Base-by-base conservation (phyloP, 2,329 filamentous ascomycete species). In the Clarireedia paspali region DNA sequence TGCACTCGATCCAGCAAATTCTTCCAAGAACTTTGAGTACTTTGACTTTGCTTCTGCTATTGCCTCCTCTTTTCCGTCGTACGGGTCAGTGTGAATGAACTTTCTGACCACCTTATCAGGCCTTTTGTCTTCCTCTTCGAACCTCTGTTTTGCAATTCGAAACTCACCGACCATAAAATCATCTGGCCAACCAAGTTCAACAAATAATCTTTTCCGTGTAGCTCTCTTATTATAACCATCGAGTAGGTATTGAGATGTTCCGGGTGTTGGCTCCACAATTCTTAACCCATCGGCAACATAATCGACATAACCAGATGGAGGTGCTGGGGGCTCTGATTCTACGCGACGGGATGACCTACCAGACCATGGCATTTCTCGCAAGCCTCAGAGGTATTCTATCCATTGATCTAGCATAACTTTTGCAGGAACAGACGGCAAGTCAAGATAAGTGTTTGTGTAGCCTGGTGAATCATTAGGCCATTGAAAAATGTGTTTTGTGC, bases 381-480 rank as follows among this genome's bases (percentile, higher is more conserved):
- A 20, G 12, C 12, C n/a, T 47, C 26, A n/a, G 26, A 47, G 46
- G 6, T 27, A 15, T 47, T 47, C 46, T 20, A 47, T 47, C 26
- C 46, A 47, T 47, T 47, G 46, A 47, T 47, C 46, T 34, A 47
- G 26, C 26, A 47, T 34, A 47, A 47, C 26, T 47, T 47, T 47
- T 14, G 46, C 26, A 30, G 46, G 26, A 15, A 34, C 46, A 47
- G 24, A 47, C 30, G 2, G 46, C 26, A 47, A 47, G 26, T 47
- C 46, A 12, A 47, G 46, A 34, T 47, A 47, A 34, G 26, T 47
- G 26, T 47, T 47, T 47, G 26, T 47, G 15, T 47, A 47, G 46
- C 46, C 46, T 20, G 26, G 46, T 12, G 26, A 47, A 10, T 47
- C 34, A 34, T 47, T 47, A 20, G n/a, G 46, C 26, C 46, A 47